phyloP scores from a whole-genome alignment of 2,329 filamentous ascomycete species.

The Colletotrichum trifolii region DNA sequence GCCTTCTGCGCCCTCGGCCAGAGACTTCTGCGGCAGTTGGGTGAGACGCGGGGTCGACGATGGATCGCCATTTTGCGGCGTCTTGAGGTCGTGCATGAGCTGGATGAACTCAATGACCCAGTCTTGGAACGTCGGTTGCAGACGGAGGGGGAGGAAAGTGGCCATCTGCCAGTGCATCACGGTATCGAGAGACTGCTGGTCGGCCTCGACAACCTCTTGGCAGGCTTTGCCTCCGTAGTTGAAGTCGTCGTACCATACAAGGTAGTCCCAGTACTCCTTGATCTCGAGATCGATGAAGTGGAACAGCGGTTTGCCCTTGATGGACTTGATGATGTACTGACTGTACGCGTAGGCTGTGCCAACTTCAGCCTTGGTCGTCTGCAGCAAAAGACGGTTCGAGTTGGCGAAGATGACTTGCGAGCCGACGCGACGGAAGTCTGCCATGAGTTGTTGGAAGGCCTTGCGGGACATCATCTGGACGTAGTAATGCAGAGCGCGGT shows the following conservation, averaged over 20 bases:
- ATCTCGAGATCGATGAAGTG: conserved; percentile 97
- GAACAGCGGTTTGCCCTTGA: conserved; percentile 94
- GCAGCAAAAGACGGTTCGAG: conserved; percentile 86
- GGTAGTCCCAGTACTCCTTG: conserved; percentile 99
- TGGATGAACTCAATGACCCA: conserved; percentile 97
- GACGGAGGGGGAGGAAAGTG: conserved; percentile 82
- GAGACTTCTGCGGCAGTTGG: conserved; percentile 68
- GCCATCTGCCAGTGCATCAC: conserved; percentile 99
- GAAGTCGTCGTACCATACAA: conserved; percentile 99
- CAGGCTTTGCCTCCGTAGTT: conserved; percentile 98
- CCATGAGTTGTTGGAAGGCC: conserved; percentile 96
- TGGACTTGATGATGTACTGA: conserved; percentile 97
- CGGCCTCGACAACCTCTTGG: conserved; percentile 78
- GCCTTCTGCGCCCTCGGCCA: conserved; percentile 69
- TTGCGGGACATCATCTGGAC: conserved; percentile 99
- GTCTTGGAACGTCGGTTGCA: conserved; percentile 88
- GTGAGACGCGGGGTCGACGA: conserved; percentile 66
- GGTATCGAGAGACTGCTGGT: conserved; percentile 83
- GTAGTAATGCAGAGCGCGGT: conserved; percentile 93
- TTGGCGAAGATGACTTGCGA: conserved; percentile 97
- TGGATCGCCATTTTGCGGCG: conserved; percentile 64
- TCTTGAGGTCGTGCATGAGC: conserved; percentile 90
- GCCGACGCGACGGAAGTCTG: conserved; percentile 93
- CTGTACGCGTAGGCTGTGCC: conserved; percentile 97
- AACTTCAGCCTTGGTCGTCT: conserved; percentile 96